These are phyloP conservation scores for Drechmeria coniospora DNA, from an alignment of 2,329 filamentous ascomycete genomes.

Conservation along the genomic window DNA sequence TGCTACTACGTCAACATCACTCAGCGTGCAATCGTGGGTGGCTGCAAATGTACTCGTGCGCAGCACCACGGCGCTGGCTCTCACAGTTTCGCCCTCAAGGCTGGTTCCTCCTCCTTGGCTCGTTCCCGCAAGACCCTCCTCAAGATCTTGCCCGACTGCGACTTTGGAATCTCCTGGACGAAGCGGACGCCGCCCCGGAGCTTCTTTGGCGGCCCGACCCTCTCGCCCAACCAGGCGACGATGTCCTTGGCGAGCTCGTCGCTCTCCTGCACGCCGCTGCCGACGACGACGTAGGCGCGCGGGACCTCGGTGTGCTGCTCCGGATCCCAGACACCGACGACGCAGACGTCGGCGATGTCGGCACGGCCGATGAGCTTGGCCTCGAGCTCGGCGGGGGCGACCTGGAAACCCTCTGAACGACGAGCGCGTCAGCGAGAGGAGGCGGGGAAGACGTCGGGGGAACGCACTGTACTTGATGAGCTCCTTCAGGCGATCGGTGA, in stretches of 20 bases:
- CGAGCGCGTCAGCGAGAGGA: conserved; percentile 20
- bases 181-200: conserved; percentile 58
- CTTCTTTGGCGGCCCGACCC: conserved; percentile 51
- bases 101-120: conserved; percentile 20
- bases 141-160: conserved; percentile 37
- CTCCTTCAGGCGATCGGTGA: conserved; percentile 73
- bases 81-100: conserved; percentile 21
- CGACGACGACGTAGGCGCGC: conserved; percentile 25
- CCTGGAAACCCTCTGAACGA: conserved; percentile 45
- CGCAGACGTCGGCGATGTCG: conserved; percentile 42
- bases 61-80: background rate
- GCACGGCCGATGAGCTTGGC: conserved; percentile 27
- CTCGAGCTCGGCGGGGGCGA: conserved; percentile 52
- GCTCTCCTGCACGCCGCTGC: conserved; percentile 18
- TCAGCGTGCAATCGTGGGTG: no score
- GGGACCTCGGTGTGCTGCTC: conserved; percentile 53
- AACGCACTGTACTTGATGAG: conserved; percentile 37
- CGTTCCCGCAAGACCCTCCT: conserved; percentile 32
- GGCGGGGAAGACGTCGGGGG: no score
- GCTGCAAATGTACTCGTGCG: no score
- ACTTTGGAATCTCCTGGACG: conserved; percentile 54
- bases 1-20: background rate
- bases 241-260: conserved; percentile 20
- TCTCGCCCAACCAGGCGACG: conserved; percentile 28
- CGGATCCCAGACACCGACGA: conserved; percentile 44